Percentiles rank a stretch among this genome's conserved stretches.
Evolutionary conservation across 164 flowering plant species (phyloP).

Genomic region (Echeveria elegans): DNA sequence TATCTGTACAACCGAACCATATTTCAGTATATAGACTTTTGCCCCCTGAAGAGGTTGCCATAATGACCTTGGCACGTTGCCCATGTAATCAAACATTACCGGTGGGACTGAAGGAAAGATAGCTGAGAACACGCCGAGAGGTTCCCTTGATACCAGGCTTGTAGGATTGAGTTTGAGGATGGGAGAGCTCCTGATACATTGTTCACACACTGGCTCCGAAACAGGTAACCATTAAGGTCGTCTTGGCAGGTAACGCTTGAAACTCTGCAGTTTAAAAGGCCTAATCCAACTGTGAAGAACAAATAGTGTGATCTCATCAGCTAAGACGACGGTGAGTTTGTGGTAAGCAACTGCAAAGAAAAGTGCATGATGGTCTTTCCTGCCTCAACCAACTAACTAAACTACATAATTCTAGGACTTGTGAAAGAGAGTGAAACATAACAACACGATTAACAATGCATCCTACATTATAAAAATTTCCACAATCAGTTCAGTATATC

Average conservation of each 20-base stretch:
- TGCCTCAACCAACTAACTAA: neutral
- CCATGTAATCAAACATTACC: conserved; percentile 56
- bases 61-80: conserved; percentile 58
- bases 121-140: conserved; percentile 52
- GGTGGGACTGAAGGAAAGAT: conserved; percentile 68
- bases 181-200: conserved; percentile 58
- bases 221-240: conserved; percentile 63
- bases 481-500: no score
- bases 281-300: conserved; percentile 71
- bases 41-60: conserved; percentile 57
- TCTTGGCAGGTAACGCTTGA: conserved; percentile 43
- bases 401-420: neutral
- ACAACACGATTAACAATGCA: no score
- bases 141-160: conserved; percentile 45
- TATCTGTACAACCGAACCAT: conserved; percentile 49
- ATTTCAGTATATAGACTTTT: conserved; percentile 52
- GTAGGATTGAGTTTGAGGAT: conserved; percentile 37
- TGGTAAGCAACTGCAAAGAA: neutral
- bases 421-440: neutral
- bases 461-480: no score
- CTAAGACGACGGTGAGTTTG: neutral
- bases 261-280: conserved; percentile 44
- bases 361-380: neutral
- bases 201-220: conserved; percentile 67
- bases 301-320: conserved; percentile 48